Evolutionary conservation across 208 protist genomes (phyloP).

Genomic region (Acanthamoeba culbertsoni): DNA sequence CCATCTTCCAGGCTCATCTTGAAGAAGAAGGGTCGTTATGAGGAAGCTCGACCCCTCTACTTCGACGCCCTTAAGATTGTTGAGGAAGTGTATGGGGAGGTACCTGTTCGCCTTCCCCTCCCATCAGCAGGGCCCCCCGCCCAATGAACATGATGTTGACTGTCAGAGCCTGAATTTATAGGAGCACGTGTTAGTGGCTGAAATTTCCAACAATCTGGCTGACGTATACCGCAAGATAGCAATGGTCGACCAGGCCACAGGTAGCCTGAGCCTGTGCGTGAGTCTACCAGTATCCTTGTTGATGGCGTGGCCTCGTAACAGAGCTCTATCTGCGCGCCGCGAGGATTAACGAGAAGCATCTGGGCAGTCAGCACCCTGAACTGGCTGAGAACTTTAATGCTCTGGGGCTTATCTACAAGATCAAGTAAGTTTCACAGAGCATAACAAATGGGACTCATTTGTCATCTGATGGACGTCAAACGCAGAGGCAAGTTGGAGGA

Average conservation of each 20-base stretch:
- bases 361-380: slow-evolving; percentile 33
- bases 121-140: no score
- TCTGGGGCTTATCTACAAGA: slow-evolving; percentile 21
- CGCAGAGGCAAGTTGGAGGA: not conserved
- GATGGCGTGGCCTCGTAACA: not conserved
- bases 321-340: not conserved
- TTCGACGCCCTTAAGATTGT: slow-evolving; percentile 37
- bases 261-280: not conserved
- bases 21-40: slow-evolving; percentile 58
- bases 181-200: slow-evolving; percentile 27
- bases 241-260: not conserved
- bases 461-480: not conserved
- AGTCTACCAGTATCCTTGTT: not conserved
- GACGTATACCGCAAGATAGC: slow-evolving; percentile 52
- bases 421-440: not conserved
- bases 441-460: not conserved
- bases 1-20: slow-evolving; percentile 7
- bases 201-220: slow-evolving; percentile 12
- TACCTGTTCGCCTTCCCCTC: not conserved
- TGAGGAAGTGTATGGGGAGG: slow-evolving; percentile 41
- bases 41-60: slow-evolving; percentile 2
- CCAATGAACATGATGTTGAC: not conserved
- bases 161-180: not conserved
- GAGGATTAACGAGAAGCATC: not conserved
- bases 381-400: slow-evolving; percentile 59